These are phyloP conservation scores for Aspergillus amoenus DNA, from an alignment of 2,329 filamentous ascomycete species.

Conservation along the genomic window DNA sequence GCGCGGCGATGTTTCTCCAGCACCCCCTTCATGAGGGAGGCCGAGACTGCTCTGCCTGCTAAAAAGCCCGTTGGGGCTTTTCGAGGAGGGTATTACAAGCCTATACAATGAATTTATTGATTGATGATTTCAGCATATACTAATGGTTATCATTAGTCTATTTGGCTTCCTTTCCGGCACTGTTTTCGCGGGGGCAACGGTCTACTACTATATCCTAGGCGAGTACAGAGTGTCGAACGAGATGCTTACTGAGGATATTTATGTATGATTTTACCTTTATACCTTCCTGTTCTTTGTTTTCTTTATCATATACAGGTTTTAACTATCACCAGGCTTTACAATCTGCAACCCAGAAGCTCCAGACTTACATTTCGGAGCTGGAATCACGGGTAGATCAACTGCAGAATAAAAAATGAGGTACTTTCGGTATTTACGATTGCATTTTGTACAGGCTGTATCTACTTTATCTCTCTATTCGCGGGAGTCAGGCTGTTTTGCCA, in stretches of 20 bases:
- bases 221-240: slow-evolving; percentile 95
- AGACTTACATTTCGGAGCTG: slow-evolving; percentile 75
- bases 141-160: slow-evolving; percentile 54
- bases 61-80: slow-evolving; percentile 70
- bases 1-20: slow-evolving; percentile 35
- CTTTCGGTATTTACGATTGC: not conserved
- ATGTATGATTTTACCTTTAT: slow-evolving; percentile 61
- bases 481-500: not conserved
- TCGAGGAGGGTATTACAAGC: slow-evolving; percentile 60
- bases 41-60: slow-evolving; percentile 49
- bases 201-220: slow-evolving; percentile 90
- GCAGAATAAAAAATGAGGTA: slow-evolving; percentile 63
- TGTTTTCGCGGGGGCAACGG: slow-evolving; percentile 72
- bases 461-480: not conserved
- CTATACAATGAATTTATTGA: not conserved
- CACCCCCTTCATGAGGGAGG: slow-evolving; percentile 36
- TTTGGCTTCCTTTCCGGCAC: slow-evolving; percentile 90
- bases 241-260: slow-evolving; percentile 91
- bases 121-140: not conserved
- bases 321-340: slow-evolving; percentile 70
- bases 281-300: not conserved
- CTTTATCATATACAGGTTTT: not conserved
- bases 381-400: slow-evolving; percentile 74
- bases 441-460: slow-evolving; percentile 11
- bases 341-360: slow-evolving; percentile 80